Conservation (phyloP, 768 basidiomycete species). For the Rhodotorula sphaerocarpa region DNA sequence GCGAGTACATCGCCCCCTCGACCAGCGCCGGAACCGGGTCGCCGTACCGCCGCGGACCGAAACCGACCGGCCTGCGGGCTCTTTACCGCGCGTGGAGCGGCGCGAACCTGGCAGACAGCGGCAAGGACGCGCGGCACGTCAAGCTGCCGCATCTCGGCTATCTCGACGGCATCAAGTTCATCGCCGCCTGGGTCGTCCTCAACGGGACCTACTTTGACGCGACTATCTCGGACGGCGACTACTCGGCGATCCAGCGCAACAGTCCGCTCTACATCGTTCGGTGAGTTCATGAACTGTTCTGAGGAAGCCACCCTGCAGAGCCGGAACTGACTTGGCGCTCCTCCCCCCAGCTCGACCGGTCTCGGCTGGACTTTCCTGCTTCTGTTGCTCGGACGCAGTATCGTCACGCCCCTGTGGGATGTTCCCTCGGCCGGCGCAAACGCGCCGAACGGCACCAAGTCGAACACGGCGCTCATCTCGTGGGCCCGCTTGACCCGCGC, state of each 20-base stretch:
- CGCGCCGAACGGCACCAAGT: constrained; percentile 8
- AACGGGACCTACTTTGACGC: constrained; percentile 41
- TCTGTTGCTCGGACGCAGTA: constrained; percentile 38
- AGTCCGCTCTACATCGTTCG: constrained; percentile 39
- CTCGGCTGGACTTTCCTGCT: constrained; percentile 40
- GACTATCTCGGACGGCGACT: constrained; percentile 32
- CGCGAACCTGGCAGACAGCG: constrained; percentile 33
- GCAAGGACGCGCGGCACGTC: constrained; percentile 37
- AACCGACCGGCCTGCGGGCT: constrained; percentile 32
- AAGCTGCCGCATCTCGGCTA: constrained; percentile 39
- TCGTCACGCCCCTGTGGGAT: constrained; percentile 40
- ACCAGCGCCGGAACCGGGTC: constrained; percentile 13
- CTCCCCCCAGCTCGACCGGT: constrained; percentile 33
- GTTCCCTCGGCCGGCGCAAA: constrained; percentile 24
- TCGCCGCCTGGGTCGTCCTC: constrained; percentile 36
- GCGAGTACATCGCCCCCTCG: constrained; percentile 29
- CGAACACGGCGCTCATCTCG: constrained; percentile 38
- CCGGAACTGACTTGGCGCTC: background rate
- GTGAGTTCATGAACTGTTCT: constrained; percentile 11
- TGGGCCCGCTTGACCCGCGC: constrained; percentile 39
- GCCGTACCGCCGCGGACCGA: constrained; percentile 29
- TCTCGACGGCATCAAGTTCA: constrained; percentile 40
- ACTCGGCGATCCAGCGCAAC: constrained; percentile 38
- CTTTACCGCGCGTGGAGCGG: constrained; percentile 34
- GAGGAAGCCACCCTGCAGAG: too few relatives aligned